Conservation (phyloP, 768 basidiomycete species). For the Phaeolepiota aurea region DNA sequence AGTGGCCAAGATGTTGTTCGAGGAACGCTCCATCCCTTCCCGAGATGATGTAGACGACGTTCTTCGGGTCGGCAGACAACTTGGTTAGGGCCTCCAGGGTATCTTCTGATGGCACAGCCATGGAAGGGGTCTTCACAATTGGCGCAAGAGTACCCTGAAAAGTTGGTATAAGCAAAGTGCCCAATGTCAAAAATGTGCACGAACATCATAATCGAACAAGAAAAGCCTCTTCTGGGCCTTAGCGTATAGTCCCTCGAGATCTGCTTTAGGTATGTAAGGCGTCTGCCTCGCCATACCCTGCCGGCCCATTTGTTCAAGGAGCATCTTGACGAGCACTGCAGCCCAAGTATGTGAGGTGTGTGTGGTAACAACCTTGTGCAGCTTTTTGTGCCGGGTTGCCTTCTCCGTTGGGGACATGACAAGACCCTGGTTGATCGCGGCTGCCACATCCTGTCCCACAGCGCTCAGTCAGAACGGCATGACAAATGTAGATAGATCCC, state of each 20-base stretch:
- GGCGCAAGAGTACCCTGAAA: slow-evolving; percentile 88
- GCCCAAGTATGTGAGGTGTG: slow-evolving; percentile 98
- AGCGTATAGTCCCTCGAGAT: slow-evolving; percentile 53
- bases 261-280: slow-evolving; percentile 66
- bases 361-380: slow-evolving; percentile 81
- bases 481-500: slow-evolving; percentile 16
- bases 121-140: slow-evolving; percentile 89
- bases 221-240: slow-evolving; percentile 77
- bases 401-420: slow-evolving; percentile 77
- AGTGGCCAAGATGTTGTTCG: slow-evolving; percentile 83
- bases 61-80: slow-evolving; percentile 74
- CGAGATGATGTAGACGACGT: slow-evolving; percentile 95
- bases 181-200: slow-evolving; percentile 18
- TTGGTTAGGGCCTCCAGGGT: slow-evolving; percentile 68
- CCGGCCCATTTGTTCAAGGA: slow-evolving; percentile 72
- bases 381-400: slow-evolving; percentile 56
- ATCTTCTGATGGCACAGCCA: slow-evolving; percentile 70
- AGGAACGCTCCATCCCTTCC: slow-evolving; percentile 92
- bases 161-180: not conserved
- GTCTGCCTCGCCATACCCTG: slow-evolving; percentile 79
- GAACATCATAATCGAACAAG: slow-evolving; percentile 92
- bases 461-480: not conserved
- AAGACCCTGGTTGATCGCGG: slow-evolving; percentile 85
- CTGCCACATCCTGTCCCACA: slow-evolving; percentile 61
- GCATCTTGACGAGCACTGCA: slow-evolving; percentile 78